phyloP scores from a whole-genome alignment of 805 yeast species.

The Zygoascus tannicola region DNA sequence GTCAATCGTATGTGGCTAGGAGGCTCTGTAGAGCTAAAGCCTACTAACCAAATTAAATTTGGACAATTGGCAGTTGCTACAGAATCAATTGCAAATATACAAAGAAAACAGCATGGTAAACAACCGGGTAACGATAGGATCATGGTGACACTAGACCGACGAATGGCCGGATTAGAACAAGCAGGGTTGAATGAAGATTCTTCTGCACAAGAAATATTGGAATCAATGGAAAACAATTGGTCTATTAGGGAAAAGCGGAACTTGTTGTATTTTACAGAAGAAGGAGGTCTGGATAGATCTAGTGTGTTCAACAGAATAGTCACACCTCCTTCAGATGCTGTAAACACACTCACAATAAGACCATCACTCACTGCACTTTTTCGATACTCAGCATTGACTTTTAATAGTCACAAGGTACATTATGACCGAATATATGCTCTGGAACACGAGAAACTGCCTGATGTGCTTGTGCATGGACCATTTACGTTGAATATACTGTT shows the following conservation, averaged over 20 bases:
- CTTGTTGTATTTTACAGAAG: conserved; percentile 47
- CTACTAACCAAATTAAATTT: conserved; percentile 25
- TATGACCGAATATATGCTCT: conserved; percentile 50
- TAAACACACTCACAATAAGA: conserved; percentile 23
- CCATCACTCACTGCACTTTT: conserved; percentile 40
- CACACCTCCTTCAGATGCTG: conserved; percentile 10
- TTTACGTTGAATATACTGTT: conserved; percentile 53
- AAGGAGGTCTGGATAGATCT: conserved; percentile 17
- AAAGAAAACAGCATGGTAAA: conserved; percentile 4
- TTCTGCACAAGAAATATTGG: not conserved
- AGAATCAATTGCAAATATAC: conserved; percentile 38
- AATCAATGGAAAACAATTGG: conserved; percentile 11
- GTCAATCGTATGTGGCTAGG: conserved; percentile 71
- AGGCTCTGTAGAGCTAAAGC: conserved; percentile 45
- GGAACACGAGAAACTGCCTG: conserved; percentile 48
- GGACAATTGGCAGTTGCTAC: conserved; percentile 38
- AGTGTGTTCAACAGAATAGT: conserved; percentile 15
- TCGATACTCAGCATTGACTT: conserved; percentile 65
- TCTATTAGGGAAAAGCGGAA: conserved; percentile 46
- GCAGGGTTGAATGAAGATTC: conserved; percentile 5
- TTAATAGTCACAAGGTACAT: conserved; percentile 81
- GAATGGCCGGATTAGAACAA: conserved; percentile 27
- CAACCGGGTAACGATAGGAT: conserved; percentile 21
- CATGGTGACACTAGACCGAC: conserved; percentile 50
- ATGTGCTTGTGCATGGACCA: conserved; percentile 73